Evolutionary conservation across 2,329 filamentous ascomycete species (phyloP).

Genomic region (Apiospora saccharicola): DNA sequence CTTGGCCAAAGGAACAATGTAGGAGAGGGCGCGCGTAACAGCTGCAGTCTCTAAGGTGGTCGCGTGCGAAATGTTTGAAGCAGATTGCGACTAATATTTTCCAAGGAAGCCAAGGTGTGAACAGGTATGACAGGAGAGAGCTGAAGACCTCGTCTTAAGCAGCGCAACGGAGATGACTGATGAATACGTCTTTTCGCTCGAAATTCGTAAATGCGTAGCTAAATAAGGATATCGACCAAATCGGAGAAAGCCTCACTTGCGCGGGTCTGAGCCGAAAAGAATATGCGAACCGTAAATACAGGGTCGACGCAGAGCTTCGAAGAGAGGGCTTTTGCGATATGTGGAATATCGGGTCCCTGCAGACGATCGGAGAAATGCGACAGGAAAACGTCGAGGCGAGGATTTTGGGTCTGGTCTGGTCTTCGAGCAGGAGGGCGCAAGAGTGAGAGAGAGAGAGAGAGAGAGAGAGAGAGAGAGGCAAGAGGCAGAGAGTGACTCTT

Average conservation of each 20-base stretch:
- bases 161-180: slow-evolving; percentile 9
- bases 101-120: slow-evolving; percentile 10
- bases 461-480: background rate
- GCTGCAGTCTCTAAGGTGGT: background rate
- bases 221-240: slow-evolving; percentile 11
- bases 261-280: background rate
- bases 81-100: background rate
- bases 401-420: background rate
- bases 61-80: slow-evolving; percentile 4
- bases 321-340: slow-evolving; percentile 13
- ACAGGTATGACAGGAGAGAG: slow-evolving; percentile 12
- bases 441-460: background rate
- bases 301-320: slow-evolving; percentile 17
- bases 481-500: slow-evolving; percentile 9
- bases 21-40: slow-evolving; percentile 1
- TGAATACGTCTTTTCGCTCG: slow-evolving; percentile 21
- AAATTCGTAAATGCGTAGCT: slow-evolving; percentile 22
- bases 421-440: slow-evolving; percentile 7
- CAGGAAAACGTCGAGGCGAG: slow-evolving; percentile 11
- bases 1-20: slow-evolving; percentile 10
- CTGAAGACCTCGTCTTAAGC: slow-evolving; percentile 15
- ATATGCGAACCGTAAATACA: slow-evolving; percentile 8
- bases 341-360: slow-evolving; percentile 11
- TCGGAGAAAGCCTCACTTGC: slow-evolving; percentile 20
- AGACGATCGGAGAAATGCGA: slow-evolving; percentile 7